phyloP scores from a whole-genome alignment of 116 monocot species.

The Iris pallida region DNA sequence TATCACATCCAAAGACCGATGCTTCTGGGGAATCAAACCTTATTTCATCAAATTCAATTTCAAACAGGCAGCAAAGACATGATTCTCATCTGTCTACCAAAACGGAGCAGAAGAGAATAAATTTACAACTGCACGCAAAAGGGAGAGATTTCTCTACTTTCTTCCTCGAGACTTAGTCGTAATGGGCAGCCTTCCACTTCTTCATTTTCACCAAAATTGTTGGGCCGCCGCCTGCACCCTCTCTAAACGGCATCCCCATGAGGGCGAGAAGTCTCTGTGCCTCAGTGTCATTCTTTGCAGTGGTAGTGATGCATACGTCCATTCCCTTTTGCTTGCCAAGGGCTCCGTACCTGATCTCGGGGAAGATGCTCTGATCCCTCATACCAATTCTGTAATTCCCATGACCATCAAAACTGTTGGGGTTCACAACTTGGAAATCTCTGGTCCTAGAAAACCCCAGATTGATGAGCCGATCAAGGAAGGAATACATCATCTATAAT shows the following conservation, averaged over 20 bases:
- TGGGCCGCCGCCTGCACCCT: conserved; percentile 46
- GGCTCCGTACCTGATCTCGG: conserved; percentile 80
- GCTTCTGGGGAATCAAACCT: background rate
- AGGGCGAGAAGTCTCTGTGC: conserved; percentile 68
- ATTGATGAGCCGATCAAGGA: conserved; percentile 90
- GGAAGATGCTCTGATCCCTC: conserved; percentile 86
- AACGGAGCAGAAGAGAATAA: background rate
- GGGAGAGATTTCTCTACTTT: conserved; percentile 11
- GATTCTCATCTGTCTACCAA: background rate
- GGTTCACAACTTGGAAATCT: conserved; percentile 90
- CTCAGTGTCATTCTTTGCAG: conserved; percentile 79
- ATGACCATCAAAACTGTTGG: conserved; percentile 86
- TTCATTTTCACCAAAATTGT: conserved; percentile 46
- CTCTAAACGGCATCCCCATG: conserved; percentile 88
- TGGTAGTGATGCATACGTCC: conserved; percentile 93
- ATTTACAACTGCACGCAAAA: background rate
- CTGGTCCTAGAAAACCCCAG: conserved; percentile 73
- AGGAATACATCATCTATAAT: conserved; percentile 76
- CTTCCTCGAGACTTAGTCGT: conserved; percentile 41
- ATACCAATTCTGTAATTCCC: conserved; percentile 90
- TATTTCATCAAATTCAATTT: background rate
- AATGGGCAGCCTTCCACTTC: conserved; percentile 61
- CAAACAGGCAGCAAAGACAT: no score
- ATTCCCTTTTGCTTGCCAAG: conserved; percentile 78
- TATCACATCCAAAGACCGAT: background rate